Percentiles rank a stretch among this genome's conserved stretches.
These are phyloP conservation scores for Clavispora fructus DNA, from an alignment of 805 yeast species.

Conservation along the genomic window DNA sequence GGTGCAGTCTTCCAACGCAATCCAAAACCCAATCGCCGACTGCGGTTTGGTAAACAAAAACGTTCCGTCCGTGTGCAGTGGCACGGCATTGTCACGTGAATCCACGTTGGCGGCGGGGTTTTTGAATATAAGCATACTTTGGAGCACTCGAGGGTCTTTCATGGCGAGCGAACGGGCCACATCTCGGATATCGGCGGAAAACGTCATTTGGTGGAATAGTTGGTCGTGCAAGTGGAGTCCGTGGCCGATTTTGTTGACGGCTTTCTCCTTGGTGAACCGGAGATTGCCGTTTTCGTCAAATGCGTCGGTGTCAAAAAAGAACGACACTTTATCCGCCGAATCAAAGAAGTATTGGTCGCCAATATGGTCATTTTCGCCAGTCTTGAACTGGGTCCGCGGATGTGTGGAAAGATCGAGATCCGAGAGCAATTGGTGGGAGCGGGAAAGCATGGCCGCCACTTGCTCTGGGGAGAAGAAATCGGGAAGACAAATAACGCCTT, in stretches of 20 bases:
- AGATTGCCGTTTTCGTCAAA: conserved; percentile 50
- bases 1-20: conserved; percentile 72
- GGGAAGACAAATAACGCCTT: conserved; percentile 61
- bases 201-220: conserved; percentile 46
- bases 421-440: conserved; percentile 41
- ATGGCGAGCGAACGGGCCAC: conserved; percentile 52
- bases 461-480: conserved; percentile 45
- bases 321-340: conserved; percentile 64
- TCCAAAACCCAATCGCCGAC: conserved; percentile 75
- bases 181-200: conserved; percentile 42
- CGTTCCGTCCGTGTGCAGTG: conserved; percentile 71
- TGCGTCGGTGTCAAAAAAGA: conserved; percentile 69
- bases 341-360: conserved; percentile 70
- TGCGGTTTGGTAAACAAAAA: conserved; percentile 70
- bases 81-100: conserved; percentile 53
- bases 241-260: conserved; percentile 78
- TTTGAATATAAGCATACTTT: conserved; percentile 74
- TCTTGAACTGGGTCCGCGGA: conserved; percentile 67
- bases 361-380: conserved; percentile 53
- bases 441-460: conserved; percentile 34
- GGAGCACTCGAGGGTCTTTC: conserved; percentile 65
- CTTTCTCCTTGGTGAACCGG: conserved; percentile 44
- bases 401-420: conserved; percentile 51
- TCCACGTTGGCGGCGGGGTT: conserved; percentile 42
- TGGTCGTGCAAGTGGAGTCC: conserved; percentile 59